Evolutionary conservation across 2,329 filamentous ascomycete genomes (phyloP).

Genomic region (Stemphylium vesicarium): DNA sequence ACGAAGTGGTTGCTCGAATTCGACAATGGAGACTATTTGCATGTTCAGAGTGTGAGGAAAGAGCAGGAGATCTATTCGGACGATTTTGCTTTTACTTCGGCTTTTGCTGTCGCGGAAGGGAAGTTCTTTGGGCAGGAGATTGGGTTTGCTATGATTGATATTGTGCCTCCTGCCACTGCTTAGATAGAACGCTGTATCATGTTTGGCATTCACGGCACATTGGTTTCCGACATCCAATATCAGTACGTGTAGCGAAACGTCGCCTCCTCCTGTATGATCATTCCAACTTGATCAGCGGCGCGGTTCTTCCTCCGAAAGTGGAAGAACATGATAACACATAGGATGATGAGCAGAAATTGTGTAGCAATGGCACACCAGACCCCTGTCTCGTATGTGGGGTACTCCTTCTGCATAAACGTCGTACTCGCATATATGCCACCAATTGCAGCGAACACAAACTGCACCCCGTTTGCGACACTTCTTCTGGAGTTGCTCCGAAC

Average conservation of each 20-base stretch:
- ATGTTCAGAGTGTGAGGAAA: no score
- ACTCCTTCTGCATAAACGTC: slow-evolving; percentile 29
- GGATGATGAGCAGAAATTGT: slow-evolving; percentile 26
- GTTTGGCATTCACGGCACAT: no score
- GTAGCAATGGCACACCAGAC: slow-evolving; percentile 14
- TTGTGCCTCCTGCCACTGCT: no score
- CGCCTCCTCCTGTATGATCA: background rate
- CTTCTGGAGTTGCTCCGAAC: slow-evolving; percentile 33
- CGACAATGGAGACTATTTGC: no score
- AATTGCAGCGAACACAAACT: slow-evolving; percentile 27
- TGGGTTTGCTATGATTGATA: no score
- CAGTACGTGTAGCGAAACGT: background rate
- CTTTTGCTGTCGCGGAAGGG: no score
- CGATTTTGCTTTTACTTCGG: no score
- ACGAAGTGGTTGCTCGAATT: no score
- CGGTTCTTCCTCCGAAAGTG: slow-evolving; percentile 23
- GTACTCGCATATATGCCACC: slow-evolving; percentile 28
- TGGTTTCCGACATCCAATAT: background rate
- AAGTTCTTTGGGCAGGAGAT: no score
- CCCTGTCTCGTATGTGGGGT: slow-evolving; percentile 17
- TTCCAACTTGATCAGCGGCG: background rate
- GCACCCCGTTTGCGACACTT: slow-evolving; percentile 30
- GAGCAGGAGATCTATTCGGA: no score
- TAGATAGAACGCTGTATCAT: no score
- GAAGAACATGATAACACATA: slow-evolving; percentile 22